A percentile compares a stretch with the other conserved stretches of the same genome.
Evolutionary conservation across 2,329 filamentous ascomycete species (phyloP).

Genomic region (Aspergillus calidoustus): DNA sequence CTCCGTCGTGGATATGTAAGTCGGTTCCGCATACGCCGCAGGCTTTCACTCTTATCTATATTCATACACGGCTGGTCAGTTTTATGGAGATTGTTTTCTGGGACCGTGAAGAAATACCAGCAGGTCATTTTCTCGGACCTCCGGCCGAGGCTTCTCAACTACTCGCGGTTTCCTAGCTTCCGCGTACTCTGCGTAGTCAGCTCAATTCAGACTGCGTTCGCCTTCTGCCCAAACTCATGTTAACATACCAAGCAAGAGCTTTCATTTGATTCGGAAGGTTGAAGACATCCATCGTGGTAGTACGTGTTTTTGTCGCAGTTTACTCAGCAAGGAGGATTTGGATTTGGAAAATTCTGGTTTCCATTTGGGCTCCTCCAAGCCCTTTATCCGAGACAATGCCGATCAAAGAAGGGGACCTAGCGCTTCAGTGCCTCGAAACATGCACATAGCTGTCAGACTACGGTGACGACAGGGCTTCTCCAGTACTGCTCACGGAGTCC

Average conservation of each 20-base stretch:
- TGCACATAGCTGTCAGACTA: not conserved
- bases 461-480: not conserved
- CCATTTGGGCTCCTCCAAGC: not conserved
- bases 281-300: not conserved
- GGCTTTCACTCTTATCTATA: constrained; percentile 67
- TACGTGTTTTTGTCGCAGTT: not conserved
- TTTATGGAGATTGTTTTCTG: no score
- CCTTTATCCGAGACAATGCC: not conserved
- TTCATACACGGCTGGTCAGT: no score
- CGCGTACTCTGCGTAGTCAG: not conserved
- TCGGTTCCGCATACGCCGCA: constrained; percentile 67
- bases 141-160: not conserved
- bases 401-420: not conserved
- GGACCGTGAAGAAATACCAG: not conserved
- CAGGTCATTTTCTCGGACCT: not conserved
- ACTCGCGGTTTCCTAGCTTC: constrained; percentile 2
- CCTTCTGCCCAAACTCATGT: not conserved
- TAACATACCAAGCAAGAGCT: constrained; percentile 2
- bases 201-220: not conserved
- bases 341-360: not conserved
- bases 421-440: not conserved
- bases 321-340: not conserved
- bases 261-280: constrained; percentile 2
- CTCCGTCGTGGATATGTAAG: constrained; percentile 64
- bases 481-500: not conserved